Base-by-base conservation (phyloP, 73 alveolate species). In the Effrenium voratum region DNA sequence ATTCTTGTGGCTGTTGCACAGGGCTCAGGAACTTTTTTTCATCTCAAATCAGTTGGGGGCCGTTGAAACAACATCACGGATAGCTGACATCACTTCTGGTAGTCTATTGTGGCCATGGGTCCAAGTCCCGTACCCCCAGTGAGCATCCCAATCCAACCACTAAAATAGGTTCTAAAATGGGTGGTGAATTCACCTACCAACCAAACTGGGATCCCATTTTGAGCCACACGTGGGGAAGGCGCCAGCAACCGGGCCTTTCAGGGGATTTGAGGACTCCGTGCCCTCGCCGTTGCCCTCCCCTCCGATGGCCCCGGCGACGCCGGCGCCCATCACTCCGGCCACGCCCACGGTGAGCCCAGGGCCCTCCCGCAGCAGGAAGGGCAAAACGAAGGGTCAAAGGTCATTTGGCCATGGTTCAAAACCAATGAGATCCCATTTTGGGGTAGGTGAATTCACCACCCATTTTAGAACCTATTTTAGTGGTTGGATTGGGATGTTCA, bases 241-340 rank as follows among this genome's bases (percentile, higher is more conserved):
- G n/a, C n/a, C n/a, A n/a, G n/a, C n/a, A n/a, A n/a, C n/a, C n/a
- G n/a, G n/a, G n/a, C n/a, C n/a, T n/a, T n/a, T n/a, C n/a, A n/a
- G n/a, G n/a, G n/a, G n/a, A n/a, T n/a, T n/a, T n/a, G n/a, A 79
- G 90, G 90, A 79, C 13, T 6, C 90, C 26, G 68, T 66, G 19
- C 19, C 38, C 45, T 55, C 93, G n/a, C 93, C 93, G 2, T 38
- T 84, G 93, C 93, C 93, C 15, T 84, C 93, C 28, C 93, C 93
- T 24, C 93, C 93, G 43, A 60, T 41, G 10, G 93, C 93, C 34
- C 93, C 93, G 13, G 93, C 93, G 46, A 84, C 93, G n/a, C 93
- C 93, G 2, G 60, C 52, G 57, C 55, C 93, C 32, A 40, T 63
- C 41, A 63, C 77, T 32, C 52, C 92, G 46, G 52, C 45, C n/a